Percentiles rank a stretch among this genome's conserved stretches.
phyloP scores from a whole-genome alignment of 1,284 basidiomycete genomes.

The Malassezia japonica region DNA sequence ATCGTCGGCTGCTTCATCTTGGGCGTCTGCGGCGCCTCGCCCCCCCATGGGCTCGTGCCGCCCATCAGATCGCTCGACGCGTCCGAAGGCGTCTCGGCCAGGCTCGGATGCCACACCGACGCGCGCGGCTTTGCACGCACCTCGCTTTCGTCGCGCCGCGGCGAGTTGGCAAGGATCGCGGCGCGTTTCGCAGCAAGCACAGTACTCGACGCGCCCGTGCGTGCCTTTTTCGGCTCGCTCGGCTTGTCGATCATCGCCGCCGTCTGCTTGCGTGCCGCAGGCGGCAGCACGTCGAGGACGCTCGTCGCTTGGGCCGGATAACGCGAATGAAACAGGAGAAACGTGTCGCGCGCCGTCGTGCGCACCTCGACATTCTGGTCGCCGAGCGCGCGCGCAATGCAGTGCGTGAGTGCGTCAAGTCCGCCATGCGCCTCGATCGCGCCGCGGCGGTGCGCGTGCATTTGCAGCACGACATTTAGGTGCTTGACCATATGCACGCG shows the following conservation, averaged over 20 bases:
- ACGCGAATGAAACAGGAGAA: constrained; percentile 68
- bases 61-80: constrained; percentile 9
- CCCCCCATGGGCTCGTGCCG: background rate
- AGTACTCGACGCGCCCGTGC: constrained; percentile 26
- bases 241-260: constrained; percentile 60
- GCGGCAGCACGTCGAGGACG: constrained; percentile 65
- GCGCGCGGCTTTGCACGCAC: constrained; percentile 16
- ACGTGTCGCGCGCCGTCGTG: constrained; percentile 63
- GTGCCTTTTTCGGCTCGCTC: constrained; percentile 18
- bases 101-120: constrained; percentile 16
- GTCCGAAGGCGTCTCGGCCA: constrained; percentile 13
- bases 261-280: constrained; percentile 65
- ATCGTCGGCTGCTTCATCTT: background rate
- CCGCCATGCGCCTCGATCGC: constrained; percentile 53
- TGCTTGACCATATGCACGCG: constrained; percentile 58
- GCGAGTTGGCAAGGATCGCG: constrained; percentile 23
- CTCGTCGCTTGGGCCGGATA: constrained; percentile 63
- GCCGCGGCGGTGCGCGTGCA: constrained; percentile 37
- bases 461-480: constrained; percentile 38
- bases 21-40: background rate
- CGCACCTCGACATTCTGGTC: constrained; percentile 74
- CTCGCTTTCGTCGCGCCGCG: background rate
- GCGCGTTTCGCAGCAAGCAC: constrained; percentile 43
- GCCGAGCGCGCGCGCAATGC: constrained; percentile 61
- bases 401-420: constrained; percentile 55